phyloP scores from a whole-genome alignment of 169 alveolate species.

The Theileria sp. region DNA sequence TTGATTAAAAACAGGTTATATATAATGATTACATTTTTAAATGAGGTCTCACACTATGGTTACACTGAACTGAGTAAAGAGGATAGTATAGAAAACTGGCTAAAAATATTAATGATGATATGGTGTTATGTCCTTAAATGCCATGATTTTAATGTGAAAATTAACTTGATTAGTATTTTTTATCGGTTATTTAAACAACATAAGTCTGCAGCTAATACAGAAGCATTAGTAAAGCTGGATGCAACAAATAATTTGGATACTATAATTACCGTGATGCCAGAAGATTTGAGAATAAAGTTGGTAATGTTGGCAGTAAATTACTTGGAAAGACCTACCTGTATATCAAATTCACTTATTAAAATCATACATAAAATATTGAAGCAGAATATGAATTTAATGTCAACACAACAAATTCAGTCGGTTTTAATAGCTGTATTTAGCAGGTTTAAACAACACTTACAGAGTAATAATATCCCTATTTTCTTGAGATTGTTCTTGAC shows the following conservation, averaged over 20 bases:
- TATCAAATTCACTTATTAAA: slow-evolving; percentile 45
- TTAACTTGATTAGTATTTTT: neutral
- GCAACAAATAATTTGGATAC: slow-evolving; percentile 17
- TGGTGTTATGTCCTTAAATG: slow-evolving; percentile 50
- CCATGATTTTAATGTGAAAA: neutral
- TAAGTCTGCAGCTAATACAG: neutral
- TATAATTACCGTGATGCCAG: slow-evolving; percentile 42
- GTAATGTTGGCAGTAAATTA: slow-evolving; percentile 44
- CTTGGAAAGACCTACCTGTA: slow-evolving; percentile 36
- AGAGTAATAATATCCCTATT: slow-evolving; percentile 27
- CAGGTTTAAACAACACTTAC: slow-evolving; percentile 33
- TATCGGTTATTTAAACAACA: neutral
- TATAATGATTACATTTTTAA: neutral
- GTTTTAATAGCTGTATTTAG: slow-evolving; percentile 33
- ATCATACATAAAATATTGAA: slow-evolving; percentile 50
- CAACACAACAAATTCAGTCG: slow-evolving; percentile 53
- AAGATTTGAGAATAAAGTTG: slow-evolving; percentile 35
- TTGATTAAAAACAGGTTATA: neutral
- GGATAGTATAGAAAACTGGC: slow-evolving; percentile 33
- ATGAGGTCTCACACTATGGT: neutral
- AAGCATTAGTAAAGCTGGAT: neutral
- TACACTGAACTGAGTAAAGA: neutral
- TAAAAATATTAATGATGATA: slow-evolving; percentile 31
- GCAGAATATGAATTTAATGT: slow-evolving; percentile 33
- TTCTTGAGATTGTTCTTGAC: slow-evolving; percentile 35